Conservation (phyloP, 768 basidiomycete species). For the Auricularia sp. region DNA sequence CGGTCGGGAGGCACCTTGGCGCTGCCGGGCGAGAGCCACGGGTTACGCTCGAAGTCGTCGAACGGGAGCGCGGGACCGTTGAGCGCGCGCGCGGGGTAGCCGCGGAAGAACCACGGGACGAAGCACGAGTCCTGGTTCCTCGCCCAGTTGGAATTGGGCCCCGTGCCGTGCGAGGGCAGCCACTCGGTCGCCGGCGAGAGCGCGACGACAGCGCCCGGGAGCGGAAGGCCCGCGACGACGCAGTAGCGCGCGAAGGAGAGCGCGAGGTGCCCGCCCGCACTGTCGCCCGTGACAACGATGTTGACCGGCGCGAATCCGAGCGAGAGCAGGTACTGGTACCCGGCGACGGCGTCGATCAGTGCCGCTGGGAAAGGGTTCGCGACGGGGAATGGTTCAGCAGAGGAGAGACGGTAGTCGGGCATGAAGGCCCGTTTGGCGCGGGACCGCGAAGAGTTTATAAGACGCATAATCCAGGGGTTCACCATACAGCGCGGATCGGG, state of each 20-base stretch:
- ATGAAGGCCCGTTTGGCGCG: slow-evolving; percentile 41
- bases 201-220: slow-evolving; percentile 39
- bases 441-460: not conserved
- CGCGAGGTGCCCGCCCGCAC: slow-evolving; percentile 67
- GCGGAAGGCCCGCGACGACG: slow-evolving; percentile 33
- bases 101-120: not conserved
- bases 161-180: slow-evolving; percentile 19
- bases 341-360: slow-evolving; percentile 62
- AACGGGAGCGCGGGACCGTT: not conserved
- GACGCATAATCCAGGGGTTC: not conserved
- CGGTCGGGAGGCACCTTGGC: not conserved
- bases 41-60: not conserved
- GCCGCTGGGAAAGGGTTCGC: slow-evolving; percentile 63
- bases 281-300: slow-evolving; percentile 64
- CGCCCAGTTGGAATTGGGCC: not conserved
- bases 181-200: slow-evolving; percentile 51
- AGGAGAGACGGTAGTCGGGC: slow-evolving; percentile 63
- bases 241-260: slow-evolving; percentile 54
- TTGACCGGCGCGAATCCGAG: slow-evolving; percentile 47
- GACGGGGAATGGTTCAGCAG: slow-evolving; percentile 29
- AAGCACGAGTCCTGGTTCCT: not conserved
- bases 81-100: not conserved
- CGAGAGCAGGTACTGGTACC: slow-evolving; percentile 56
- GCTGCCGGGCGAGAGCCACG: not conserved
- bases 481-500: not conserved